Evolutionary conservation across 1,139 yeast species (phyloP).

Genomic region (Pichia cactophila): DNA sequence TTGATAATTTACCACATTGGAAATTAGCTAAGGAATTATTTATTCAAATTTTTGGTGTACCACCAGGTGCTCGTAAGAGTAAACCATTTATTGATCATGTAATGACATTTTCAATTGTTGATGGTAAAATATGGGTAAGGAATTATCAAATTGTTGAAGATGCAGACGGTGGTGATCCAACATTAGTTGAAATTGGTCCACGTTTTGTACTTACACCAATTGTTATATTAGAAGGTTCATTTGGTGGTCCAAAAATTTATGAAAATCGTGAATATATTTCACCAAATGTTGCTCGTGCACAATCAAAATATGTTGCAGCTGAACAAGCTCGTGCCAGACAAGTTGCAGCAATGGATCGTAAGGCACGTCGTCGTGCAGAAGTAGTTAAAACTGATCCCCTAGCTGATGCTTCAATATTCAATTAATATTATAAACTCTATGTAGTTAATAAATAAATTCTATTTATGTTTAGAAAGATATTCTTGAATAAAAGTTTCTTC

Average conservation of each 20-base stretch:
- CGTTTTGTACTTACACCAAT: slow-evolving; percentile 90
- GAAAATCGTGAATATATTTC: slow-evolving; percentile 96
- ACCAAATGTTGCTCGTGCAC: slow-evolving; percentile 93
- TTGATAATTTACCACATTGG: slow-evolving; percentile 57
- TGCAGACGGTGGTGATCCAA: slow-evolving; percentile 33
- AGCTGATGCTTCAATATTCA: slow-evolving; percentile 71
- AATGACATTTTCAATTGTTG: slow-evolving; percentile 85
- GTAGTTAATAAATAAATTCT: too few relatives aligned
- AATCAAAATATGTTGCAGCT: slow-evolving; percentile 73
- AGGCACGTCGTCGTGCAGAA: slow-evolving; percentile 67
- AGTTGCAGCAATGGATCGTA: slow-evolving; percentile 71
- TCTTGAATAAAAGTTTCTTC: slow-evolving; percentile 74
- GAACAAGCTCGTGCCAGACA: slow-evolving; percentile 70
- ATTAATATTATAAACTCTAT: too few relatives aligned
- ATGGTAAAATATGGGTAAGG: slow-evolving; percentile 92
- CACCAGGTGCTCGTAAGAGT: slow-evolving; percentile 88
- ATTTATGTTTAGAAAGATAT: slow-evolving; percentile 22
- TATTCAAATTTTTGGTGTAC: slow-evolving; percentile 87
- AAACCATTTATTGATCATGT: slow-evolving; percentile 96
- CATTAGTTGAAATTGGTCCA: slow-evolving; percentile 91
- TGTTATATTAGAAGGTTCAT: slow-evolving; percentile 90
- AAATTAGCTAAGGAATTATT: slow-evolving; percentile 78
- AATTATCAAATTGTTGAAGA: slow-evolving; percentile 86
- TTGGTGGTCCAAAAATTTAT: slow-evolving; percentile 95
- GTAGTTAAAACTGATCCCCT: slow-evolving; percentile 77